Percentiles rank a stretch among this genome's conserved stretches.
These are phyloP conservation scores for Sugiyamaella smithiae DNA, from an alignment of 805 yeast genomes.

Conservation along the genomic window DNA sequence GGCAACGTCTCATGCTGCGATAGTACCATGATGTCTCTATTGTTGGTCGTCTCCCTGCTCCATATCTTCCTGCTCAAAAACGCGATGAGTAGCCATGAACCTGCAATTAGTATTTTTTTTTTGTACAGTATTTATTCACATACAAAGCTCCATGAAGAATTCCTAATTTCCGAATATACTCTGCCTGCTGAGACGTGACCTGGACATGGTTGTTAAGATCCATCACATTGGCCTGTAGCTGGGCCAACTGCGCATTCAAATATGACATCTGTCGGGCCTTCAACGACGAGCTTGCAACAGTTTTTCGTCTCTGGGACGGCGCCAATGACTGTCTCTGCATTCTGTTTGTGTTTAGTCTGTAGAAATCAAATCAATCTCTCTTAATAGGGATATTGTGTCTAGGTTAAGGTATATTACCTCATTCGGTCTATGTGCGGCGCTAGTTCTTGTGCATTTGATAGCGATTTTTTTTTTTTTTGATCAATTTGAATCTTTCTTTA, in stretches of 20 bases:
- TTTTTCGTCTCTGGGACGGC: conserved; percentile 12
- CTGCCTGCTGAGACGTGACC: conserved; percentile 52
- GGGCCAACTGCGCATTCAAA: conserved; percentile 51
- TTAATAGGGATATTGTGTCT: too few relatives aligned
- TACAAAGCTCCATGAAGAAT: conserved; percentile 54
- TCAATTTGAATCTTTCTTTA: too few relatives aligned
- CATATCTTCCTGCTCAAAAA: conserved; percentile 33
- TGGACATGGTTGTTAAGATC: conserved; percentile 52
- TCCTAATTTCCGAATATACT: conserved; percentile 52
- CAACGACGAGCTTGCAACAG: conserved; percentile 11
- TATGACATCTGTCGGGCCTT: conserved; percentile 47
- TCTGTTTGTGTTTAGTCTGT: neutral
- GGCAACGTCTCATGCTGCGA: conserved; percentile 11
- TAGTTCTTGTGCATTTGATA: too few relatives aligned
- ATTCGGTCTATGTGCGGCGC: too few relatives aligned
- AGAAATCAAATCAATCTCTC: neutral
- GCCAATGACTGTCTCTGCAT: conserved; percentile 18
- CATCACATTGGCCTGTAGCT: conserved; percentile 53
- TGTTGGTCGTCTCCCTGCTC: conserved; percentile 20
- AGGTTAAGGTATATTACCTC: too few relatives aligned
- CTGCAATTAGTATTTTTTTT: conserved; percentile 16
- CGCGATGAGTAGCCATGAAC: conserved; percentile 34
- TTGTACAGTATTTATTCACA: conserved; percentile 18
- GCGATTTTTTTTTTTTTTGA: too few relatives aligned
- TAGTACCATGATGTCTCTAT: neutral